phyloP scores from a whole-genome alignment of 768 basidiomycete genomes.

The Pisolithus albus region DNA sequence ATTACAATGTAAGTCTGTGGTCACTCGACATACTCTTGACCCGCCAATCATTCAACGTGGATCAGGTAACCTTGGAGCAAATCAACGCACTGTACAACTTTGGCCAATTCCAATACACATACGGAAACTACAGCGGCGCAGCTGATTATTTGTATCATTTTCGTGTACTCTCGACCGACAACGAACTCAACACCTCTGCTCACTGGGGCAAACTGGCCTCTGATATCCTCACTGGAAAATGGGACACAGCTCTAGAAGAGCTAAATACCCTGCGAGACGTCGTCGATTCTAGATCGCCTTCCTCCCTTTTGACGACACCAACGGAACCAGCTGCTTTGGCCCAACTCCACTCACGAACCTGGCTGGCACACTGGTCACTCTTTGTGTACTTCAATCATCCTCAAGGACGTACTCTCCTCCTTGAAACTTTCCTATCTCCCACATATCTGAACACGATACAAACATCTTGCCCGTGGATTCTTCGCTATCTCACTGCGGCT shows the following conservation, averaged over 20 bases:
- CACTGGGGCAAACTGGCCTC: constrained; percentile 99
- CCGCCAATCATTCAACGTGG: not conserved
- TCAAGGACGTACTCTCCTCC: constrained; percentile 81
- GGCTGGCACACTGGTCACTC: constrained; percentile 96
- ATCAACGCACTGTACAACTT: constrained; percentile 96
- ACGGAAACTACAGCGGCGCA: constrained; percentile 93
- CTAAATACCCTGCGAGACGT: constrained; percentile 88
- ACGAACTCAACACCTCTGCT: constrained; percentile 88
- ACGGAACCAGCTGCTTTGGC: constrained; percentile 65
- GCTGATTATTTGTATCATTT: constrained; percentile 99
- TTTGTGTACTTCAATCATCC: constrained; percentile 98
- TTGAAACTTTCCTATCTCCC: constrained; percentile 94
- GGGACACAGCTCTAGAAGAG: constrained; percentile 93
- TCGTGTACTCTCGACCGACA: constrained; percentile 91
- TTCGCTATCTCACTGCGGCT: constrained; percentile 90
- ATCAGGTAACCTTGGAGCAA: constrained; percentile 87
- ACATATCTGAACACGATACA: constrained; percentile 99
- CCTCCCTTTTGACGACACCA: constrained; percentile 39
- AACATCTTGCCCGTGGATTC: constrained; percentile 88
- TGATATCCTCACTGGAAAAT: constrained; percentile 90
- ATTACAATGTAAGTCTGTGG: constrained; percentile 63
- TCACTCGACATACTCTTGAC: not conserved
- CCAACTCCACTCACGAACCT: constrained; percentile 90
- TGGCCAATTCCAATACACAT: constrained; percentile 98
- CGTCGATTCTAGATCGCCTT: constrained; percentile 72